Base-by-base conservation (phyloP, 805 yeast species). In the Lipomyces spencermartinsiae region DNA sequence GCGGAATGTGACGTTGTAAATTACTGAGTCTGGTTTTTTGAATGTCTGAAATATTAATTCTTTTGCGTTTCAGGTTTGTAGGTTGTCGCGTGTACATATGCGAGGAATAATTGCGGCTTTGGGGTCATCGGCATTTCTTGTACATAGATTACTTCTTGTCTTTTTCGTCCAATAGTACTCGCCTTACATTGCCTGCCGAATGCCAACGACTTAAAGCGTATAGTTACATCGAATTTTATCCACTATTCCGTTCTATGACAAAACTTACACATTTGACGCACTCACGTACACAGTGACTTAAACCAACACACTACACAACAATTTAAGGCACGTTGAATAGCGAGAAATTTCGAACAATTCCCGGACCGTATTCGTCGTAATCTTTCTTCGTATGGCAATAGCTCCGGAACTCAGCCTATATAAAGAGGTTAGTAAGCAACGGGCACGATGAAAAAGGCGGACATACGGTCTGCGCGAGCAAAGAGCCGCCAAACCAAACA, bases 401-500 rank as follows among this genome's bases (percentile, higher is more conserved):
- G 79, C 96, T 88, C 80, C 90, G 92, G 82, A 95, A 95, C 81
- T 95, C 99, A 29, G 97, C 67, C 69, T 62, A 25, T 43, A 46
- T 8, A 6, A n/a, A 16, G 6, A 33, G 9, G 62, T 66, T 63
- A 67, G 70, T 43, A 51, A n/a, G 10, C 49, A 39, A 57, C 14
- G 29, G n/a, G 22, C 16, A 25, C 39, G 9, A 22, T n/a, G 35
- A 63, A 7, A n/a, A 4, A 63, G 46, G 37, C 5, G 55, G 39
- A 67, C 70, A 9, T 57, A 69, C 88, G 10, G 99, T 95, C 82
- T 94, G 98, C 0, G 99, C 98, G 77, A 95, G 84, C 74, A 95
- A 83, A 25, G 97, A 91, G 73, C 99, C 99, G 74, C 99, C 99
- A 78, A 94, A 95, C 99, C 99, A 95, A 67, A 95, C 99, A 2